Percentiles rank a stretch among this genome's conserved stretches.
phyloP scores from a whole-genome alignment of 2,329 filamentous ascomycete species.

The Alternaria infectoria region DNA sequence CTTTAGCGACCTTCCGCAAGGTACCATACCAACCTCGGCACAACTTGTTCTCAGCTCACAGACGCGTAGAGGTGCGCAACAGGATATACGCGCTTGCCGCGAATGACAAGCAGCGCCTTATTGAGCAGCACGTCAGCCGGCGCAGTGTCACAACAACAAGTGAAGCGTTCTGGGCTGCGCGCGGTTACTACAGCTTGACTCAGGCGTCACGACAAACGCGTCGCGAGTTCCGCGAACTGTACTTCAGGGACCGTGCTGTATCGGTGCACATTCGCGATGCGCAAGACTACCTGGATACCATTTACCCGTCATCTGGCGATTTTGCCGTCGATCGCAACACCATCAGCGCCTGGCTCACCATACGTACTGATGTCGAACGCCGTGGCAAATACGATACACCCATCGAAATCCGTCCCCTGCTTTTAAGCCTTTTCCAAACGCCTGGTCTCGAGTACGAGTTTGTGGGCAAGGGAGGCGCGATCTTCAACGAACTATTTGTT shows the following conservation, averaged over 20 bases:
- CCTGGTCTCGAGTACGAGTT: constrained; percentile 14
- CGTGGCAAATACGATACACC: constrained; percentile 14
- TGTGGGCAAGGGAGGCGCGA: constrained; percentile 5
- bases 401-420: constrained; percentile 12
- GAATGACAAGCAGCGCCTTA: constrained; percentile 7
- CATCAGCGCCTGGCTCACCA: constrained; percentile 11
- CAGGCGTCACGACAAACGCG: constrained; percentile 13
- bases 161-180: constrained; percentile 8
- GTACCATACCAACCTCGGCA: constrained; percentile 12
- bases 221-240: constrained; percentile 10
- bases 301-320: constrained; percentile 1
- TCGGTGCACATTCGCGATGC: constrained; percentile 18
- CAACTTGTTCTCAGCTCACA: constrained; percentile 7
- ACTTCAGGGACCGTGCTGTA: constrained; percentile 9
- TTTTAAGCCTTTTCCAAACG: constrained; percentile 7
- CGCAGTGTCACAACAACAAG: constrained; percentile 2
- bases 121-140: constrained; percentile 14
- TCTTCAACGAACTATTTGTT: constrained; percentile 16
- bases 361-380: constrained; percentile 14
- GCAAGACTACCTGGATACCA: constrained; percentile 10
- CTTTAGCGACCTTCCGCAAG: constrained; percentile 13
- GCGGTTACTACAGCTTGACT: constrained; percentile 14
- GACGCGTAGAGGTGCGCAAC: constrained; percentile 13
- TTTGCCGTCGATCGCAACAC: constrained; percentile 3
- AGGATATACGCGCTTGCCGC: constrained; percentile 12